Conservation (phyloP, 768 basidiomycete species). For the Lactarius sanguifluus region DNA sequence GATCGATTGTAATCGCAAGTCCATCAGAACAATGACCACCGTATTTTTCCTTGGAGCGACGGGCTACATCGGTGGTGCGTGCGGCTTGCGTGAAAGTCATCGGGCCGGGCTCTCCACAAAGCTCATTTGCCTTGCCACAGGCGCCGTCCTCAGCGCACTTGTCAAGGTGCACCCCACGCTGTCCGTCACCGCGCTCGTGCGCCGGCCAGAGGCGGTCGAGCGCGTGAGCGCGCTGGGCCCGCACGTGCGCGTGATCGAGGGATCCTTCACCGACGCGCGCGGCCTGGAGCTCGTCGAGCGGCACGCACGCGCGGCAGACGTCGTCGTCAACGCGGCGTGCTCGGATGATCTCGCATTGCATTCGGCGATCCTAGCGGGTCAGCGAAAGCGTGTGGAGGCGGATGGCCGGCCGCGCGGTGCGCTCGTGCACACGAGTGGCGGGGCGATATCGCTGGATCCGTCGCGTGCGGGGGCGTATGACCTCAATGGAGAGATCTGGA, state of each 20-base stretch:
- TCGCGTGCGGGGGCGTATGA: not conserved
- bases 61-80: not conserved
- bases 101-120: not conserved
- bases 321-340: not conserved
- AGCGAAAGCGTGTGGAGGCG: not conserved
- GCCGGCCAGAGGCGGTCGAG: not conserved
- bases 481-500: not conserved
- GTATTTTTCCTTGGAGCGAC: not conserved
- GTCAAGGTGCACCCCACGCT: not conserved
- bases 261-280: too few species aligned
- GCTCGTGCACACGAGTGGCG: not conserved
- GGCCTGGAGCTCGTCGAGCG: too few species aligned
- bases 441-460: not conserved
- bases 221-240: not conserved
- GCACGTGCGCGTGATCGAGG: too few species aligned
- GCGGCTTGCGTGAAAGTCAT: not conserved
- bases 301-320: too few species aligned
- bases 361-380: too few species aligned
- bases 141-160: not conserved
- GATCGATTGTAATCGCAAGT: not conserved
- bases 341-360: not conserved
- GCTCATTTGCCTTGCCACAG: too few species aligned
- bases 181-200: conserved; percentile 11
- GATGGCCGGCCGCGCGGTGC: too few species aligned
- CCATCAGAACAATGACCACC: not conserved